A percentile compares a stretch with the other conserved stretches of the same genome.
phyloP scores from a whole-genome alignment of 2,329 filamentous ascomycete species.

The Basipetospora chlamydospora region DNA sequence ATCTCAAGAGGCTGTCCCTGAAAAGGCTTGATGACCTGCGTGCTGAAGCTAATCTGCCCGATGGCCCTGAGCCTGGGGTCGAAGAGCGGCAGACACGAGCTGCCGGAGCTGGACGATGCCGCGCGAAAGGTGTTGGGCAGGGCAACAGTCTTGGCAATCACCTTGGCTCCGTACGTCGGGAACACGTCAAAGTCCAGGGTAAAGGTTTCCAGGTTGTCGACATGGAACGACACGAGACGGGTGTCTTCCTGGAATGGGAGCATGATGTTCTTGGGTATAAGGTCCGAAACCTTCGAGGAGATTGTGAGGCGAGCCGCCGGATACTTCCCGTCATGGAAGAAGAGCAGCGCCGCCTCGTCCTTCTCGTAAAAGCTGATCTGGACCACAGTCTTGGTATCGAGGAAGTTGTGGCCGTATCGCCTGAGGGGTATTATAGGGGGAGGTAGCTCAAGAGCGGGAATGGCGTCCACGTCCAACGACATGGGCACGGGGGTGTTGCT shows the following conservation, averaged over 20 bases:
- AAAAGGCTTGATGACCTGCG: constrained; percentile 94
- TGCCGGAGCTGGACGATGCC: constrained; percentile 58
- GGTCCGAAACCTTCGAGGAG: constrained; percentile 86
- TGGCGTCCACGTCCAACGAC: constrained; percentile 69
- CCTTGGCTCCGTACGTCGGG: constrained; percentile 91
- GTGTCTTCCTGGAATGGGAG: constrained; percentile 94
- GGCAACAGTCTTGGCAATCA: constrained; percentile 91
- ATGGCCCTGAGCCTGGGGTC: constrained; percentile 85
- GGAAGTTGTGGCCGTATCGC: constrained; percentile 93
- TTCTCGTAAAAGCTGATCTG: constrained; percentile 78
- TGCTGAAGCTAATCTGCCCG: constrained; percentile 85
- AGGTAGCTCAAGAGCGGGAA: constrained; percentile 80
- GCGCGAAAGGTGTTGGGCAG: constrained; percentile 75
- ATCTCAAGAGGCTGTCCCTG: constrained; percentile 85
- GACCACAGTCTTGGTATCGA: constrained; percentile 93
- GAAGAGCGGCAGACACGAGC: constrained; percentile 77
- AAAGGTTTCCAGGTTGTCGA: constrained; percentile 86
- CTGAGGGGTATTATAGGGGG: constrained; percentile 91
- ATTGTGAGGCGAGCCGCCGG: constrained; percentile 90
- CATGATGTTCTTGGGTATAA: constrained; percentile 92
- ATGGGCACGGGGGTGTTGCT: constrained; percentile 42
- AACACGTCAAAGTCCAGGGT: constrained; percentile 96
- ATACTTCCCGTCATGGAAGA: constrained; percentile 95
- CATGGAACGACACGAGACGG: constrained; percentile 84
- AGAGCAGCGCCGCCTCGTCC: constrained; percentile 66